Evolutionary conservation across 306 rosid genomes (phyloP).

Genomic region (Clitoria ternatea): DNA sequence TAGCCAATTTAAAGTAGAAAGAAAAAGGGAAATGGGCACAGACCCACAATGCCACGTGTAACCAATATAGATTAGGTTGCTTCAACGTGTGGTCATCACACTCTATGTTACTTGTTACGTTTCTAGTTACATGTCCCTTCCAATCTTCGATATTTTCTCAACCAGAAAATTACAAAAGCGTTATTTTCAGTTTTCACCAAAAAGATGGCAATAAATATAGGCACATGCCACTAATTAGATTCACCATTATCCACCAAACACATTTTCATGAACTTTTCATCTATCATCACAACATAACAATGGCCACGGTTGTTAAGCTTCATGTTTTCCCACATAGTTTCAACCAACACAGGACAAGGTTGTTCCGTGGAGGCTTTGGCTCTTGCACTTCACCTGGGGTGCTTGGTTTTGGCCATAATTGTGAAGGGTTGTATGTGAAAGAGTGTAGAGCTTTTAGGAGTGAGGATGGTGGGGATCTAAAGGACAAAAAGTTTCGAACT

Average conservation of each 20-base stretch:
- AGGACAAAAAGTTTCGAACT: constrained; percentile 37
- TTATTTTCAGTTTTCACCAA: not conserved
- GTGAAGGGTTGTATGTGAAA: constrained; percentile 41
- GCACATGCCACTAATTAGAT: not conserved
- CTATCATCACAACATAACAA: constrained; percentile 1
- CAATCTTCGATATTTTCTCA: constrained; percentile 35
- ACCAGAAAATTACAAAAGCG: constrained; percentile 21
- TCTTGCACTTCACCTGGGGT: constrained; percentile 25
- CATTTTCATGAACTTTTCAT: not conserved
- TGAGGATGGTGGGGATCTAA: constrained; percentile 52
- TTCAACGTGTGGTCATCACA: constrained; percentile 93
- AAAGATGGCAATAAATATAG: constrained; percentile 22
- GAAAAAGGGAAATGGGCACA: constrained; percentile 25
- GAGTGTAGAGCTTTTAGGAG: constrained; percentile 58
- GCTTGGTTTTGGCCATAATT: constrained; percentile 31
- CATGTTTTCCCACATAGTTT: constrained; percentile 52
- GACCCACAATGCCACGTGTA: constrained; percentile 58
- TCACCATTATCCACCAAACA: not conserved
- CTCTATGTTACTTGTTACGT: constrained; percentile 35
- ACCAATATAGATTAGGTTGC: constrained; percentile 50
- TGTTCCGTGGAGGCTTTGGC: constrained; percentile 36
- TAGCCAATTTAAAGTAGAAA: not conserved
- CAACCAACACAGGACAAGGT: constrained; percentile 28
- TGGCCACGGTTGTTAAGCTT: constrained; percentile 54
- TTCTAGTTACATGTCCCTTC: not conserved